These are phyloP conservation scores for Pleurotus djamor DNA, from an alignment of 768 basidiomycete genomes.

Conservation along the genomic window DNA sequence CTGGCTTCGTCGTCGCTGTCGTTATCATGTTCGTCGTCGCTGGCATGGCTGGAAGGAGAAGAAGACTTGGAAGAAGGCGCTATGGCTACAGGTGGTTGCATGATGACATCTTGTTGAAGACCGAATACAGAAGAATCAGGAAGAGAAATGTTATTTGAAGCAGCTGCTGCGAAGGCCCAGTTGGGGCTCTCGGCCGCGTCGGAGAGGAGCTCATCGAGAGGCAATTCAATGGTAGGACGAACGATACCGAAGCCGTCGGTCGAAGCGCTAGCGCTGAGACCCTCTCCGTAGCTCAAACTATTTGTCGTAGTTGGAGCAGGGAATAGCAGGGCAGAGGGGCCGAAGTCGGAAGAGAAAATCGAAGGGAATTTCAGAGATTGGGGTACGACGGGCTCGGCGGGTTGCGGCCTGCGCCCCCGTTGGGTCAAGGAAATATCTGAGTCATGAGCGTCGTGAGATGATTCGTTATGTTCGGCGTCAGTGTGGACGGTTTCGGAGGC, in stretches of 20 bases:
- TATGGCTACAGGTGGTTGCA: slow-evolving; percentile 13
- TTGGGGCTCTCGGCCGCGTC: slow-evolving; percentile 16
- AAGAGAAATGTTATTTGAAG: slow-evolving; percentile 12
- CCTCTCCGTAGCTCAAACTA: slow-evolving; percentile 78
- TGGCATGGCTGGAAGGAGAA: slow-evolving; percentile 8
- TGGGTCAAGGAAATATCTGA: slow-evolving; percentile 35
- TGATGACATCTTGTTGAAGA: slow-evolving; percentile 15
- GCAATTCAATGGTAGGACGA: slow-evolving; percentile 83
- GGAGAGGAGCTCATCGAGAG: slow-evolving; percentile 75
- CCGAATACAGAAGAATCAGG: slow-evolving; percentile 14
- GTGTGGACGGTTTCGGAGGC: slow-evolving; percentile 25
- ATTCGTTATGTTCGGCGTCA: slow-evolving; percentile 17
- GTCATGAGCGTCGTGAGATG: slow-evolving; percentile 24
- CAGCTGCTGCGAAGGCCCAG: slow-evolving; percentile 9
- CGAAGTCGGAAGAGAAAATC: slow-evolving; percentile 73
- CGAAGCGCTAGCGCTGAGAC: slow-evolving; percentile 43
- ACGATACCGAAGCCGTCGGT: slow-evolving; percentile 59
- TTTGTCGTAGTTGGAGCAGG: slow-evolving; percentile 66
- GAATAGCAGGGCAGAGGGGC: slow-evolving; percentile 72
- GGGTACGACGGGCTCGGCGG: slow-evolving; percentile 15
- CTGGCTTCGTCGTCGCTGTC: slow-evolving; percentile 34
- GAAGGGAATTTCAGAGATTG: slow-evolving; percentile 66
- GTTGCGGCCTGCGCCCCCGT: slow-evolving; percentile 23
- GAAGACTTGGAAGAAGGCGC: slow-evolving; percentile 11
- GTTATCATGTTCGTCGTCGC: slow-evolving; percentile 27